Evolutionary conservation across 352 stramenopile genomes (phyloP), one percentile per base, ranked within the genome.

Genomic region (Pythium periplocum): DNA sequence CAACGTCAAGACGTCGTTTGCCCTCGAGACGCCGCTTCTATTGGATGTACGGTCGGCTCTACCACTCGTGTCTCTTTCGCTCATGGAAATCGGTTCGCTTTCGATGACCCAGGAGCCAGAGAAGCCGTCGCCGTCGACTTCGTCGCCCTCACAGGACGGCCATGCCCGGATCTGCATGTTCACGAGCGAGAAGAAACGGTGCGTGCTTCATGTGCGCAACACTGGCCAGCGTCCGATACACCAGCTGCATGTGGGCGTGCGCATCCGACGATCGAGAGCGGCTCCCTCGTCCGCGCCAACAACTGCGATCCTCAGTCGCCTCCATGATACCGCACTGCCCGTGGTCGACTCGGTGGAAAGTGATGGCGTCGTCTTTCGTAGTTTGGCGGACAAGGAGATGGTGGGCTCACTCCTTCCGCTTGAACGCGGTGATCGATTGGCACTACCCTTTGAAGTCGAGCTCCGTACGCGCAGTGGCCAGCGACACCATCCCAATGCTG

Each of bases 1-100:
- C 39, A 87, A 79, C 54, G 65, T 91, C 39, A 80, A 71, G 48
- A 87, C 73, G 1, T 85, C 73, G 2, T 87, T 77, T 48, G 40
- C 53, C 10, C 52, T 86, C 7, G 48, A 53, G 12, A 42, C 42
- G 2, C 54, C 68, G 9, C 36, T 78, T 4, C 48, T 4, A 7
- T 64, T 91, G 2, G 49, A 56, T 10, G 68, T 91, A 11, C 71
- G 86, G 17, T 56, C 55, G 0, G 61, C 78, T 12, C 48, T 84
- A 9, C 78, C 80, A 2, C 61, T 79, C 33, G 68, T 77, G 8
- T 68, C 63, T 26, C 48, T 87, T 10, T 77, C 73, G 43, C 40
- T 90, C 30, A 61, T 57, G 4, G 77, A 88, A 55, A 60, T 78
- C 43, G 66, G 64, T 0, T 64, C 70, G 46, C 57, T 72, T 36